Conservation (phyloP, 164 flowering plant genomes). For the Chimonanthus salicifolius region DNA sequence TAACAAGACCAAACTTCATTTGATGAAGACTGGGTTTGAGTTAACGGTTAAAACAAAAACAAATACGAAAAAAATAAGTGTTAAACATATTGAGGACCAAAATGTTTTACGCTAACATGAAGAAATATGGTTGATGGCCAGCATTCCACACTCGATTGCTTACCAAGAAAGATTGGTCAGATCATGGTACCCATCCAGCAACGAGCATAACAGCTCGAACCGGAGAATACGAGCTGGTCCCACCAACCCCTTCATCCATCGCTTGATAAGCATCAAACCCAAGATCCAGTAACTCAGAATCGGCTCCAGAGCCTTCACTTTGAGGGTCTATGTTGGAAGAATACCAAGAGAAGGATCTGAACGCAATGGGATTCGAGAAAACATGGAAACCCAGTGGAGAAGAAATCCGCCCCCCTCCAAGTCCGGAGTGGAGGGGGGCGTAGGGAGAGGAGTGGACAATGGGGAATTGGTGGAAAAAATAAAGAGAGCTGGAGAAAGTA, state of each 20-base stretch:
- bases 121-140: background rate
- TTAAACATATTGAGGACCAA: background rate
- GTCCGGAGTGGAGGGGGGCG: background rate
- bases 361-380: background rate
- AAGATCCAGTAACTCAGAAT: conserved; percentile 9
- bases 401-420: background rate
- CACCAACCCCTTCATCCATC: conserved; percentile 14
- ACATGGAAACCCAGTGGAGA: conserved; percentile 1
- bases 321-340: conserved; percentile 7
- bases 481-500: background rate
- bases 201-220: conserved; percentile 35
- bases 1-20: background rate
- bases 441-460: background rate
- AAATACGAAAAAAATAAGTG: background rate
- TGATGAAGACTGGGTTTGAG: background rate
- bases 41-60: background rate
- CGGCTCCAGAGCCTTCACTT: background rate
- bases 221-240: conserved; percentile 35
- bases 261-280: conserved; percentile 15
- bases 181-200: conserved; percentile 68
- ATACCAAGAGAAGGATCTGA: conserved; percentile 17
- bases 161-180: conserved; percentile 82
- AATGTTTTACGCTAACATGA: background rate
- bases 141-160: conserved; percentile 5
- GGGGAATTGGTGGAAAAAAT: conserved; percentile 15